Evolutionary conservation across 2,329 filamentous ascomycete genomes (phyloP), one percentile per base, ranked within the genome.

Genomic region (Cyclaneusma minus): DNA sequence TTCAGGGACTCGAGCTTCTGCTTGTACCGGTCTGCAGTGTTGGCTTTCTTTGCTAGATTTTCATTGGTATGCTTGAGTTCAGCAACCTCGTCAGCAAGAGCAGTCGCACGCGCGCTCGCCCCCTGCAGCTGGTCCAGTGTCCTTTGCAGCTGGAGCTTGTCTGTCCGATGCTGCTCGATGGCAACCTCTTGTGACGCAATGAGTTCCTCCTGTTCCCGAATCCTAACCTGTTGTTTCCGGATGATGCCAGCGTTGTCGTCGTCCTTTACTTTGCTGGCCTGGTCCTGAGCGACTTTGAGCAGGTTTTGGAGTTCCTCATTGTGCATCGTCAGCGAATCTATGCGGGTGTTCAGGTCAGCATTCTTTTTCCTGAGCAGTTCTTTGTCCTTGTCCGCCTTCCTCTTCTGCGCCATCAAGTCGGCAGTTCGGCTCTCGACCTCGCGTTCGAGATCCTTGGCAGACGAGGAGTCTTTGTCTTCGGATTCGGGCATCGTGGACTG

Each of bases 181-280:
- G 79, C 66, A 12, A 64, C 62, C 45, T 85, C 79, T 38, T 82
- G 67, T 13, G 60, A 64, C 20, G 71, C 69, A 42, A 85, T 84
- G 25, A 82, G 57, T 31, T 75, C 63, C 45, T 81, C 73, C 40
- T 78, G 71, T 39, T 82, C 69, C 21, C 65, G 64, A 13, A 75
- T 54, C 36, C 64, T 63, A 22, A 55, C 52, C 37, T 73, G 58
- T 38, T 77, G 52, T 32, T 60, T 50, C 49, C 56, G 55, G 35
- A 69, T 60, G 25, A 61, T 52, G 29, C 62, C 56, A 13, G 54
- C 61, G 44, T 54, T 65, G 47, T 55, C 56, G 48, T 56, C 51
- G 44, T 68, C 53, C 54, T 67, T 51, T 48, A 57, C 38, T 45
- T 58, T 52, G 52, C 66, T 55, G 37, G 56, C 45, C 27, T 64